phyloP scores from a whole-genome alignment of 2,329 filamentous ascomycete genomes.

The Verticillium nonalfalfae region DNA sequence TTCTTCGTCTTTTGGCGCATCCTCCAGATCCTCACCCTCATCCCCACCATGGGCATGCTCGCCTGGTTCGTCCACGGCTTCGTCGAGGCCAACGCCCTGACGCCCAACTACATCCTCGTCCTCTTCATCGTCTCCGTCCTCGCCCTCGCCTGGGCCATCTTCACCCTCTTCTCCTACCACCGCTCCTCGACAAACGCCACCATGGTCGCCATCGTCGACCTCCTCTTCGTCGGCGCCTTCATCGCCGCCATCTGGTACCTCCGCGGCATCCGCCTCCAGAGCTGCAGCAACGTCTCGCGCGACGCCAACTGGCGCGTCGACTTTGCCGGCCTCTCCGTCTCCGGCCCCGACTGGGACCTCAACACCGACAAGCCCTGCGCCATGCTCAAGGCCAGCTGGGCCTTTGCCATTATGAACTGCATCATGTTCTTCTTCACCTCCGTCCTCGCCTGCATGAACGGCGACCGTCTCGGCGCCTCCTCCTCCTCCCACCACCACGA shows the following conservation, averaged over 20 bases:
- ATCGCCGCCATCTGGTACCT: slow-evolving; percentile 57
- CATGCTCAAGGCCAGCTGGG: slow-evolving; percentile 89
- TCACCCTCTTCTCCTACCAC: slow-evolving; percentile 62
- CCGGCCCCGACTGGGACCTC: slow-evolving; percentile 42
- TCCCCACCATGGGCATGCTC: slow-evolving; percentile 60
- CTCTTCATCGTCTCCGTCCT: slow-evolving; percentile 63
- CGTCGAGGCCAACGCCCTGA: slow-evolving; percentile 48
- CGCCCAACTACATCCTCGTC: slow-evolving; percentile 56
- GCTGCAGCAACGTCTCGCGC: slow-evolving; percentile 58
- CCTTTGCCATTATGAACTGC: slow-evolving; percentile 82
- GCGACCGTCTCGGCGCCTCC: slow-evolving; percentile 30
- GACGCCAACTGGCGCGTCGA: slow-evolving; percentile 46
- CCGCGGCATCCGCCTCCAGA: slow-evolving; percentile 50
- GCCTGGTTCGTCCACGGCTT: slow-evolving; percentile 60
- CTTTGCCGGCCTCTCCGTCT: slow-evolving; percentile 55
- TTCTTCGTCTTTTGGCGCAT: slow-evolving; percentile 59
- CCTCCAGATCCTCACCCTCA: slow-evolving; percentile 56
- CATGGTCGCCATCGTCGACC: slow-evolving; percentile 55
- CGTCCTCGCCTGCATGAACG: slow-evolving; percentile 59
- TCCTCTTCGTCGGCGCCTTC: slow-evolving; percentile 56
- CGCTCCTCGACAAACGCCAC: slow-evolving; percentile 53
- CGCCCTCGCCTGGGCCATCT: slow-evolving; percentile 56
- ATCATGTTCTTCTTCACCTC: slow-evolving; percentile 76
- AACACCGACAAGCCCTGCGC: slow-evolving; percentile 70
- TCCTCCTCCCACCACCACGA: slow-evolving; percentile 24